A percentile compares a stretch with the other conserved stretches of the same genome.
Evolutionary conservation across 306 rosid genomes (phyloP).

Genomic region (Sicyos baderoa): DNA sequence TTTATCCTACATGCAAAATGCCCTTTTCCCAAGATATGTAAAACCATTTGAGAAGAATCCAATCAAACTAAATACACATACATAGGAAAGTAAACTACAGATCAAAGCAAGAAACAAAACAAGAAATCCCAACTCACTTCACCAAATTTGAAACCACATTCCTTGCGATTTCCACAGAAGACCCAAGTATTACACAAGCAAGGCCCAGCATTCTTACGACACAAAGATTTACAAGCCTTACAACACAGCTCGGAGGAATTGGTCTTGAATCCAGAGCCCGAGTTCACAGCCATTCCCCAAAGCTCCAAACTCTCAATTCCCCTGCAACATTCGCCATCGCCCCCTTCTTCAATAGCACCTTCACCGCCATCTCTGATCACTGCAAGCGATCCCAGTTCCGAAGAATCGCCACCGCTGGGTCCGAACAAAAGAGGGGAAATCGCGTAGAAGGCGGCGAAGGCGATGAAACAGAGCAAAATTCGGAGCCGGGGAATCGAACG

Average conservation of each 20-base stretch:
- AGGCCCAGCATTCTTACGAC: slow-evolving; percentile 78
- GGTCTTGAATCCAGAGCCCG: slow-evolving; percentile 86
- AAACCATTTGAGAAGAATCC: background rate
- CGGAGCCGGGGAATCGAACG: slow-evolving; percentile 32
- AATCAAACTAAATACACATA: background rate
- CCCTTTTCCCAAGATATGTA: background rate
- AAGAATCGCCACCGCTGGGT: slow-evolving; percentile 17
- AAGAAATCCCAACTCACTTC: slow-evolving; percentile 41
- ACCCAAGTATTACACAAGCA: slow-evolving; percentile 90
- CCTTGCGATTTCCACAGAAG: slow-evolving; percentile 57
- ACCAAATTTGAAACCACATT: slow-evolving; percentile 75
- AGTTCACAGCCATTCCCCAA: slow-evolving; percentile 89
- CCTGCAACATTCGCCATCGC: slow-evolving; percentile 52
- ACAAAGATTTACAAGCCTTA: slow-evolving; percentile 77
- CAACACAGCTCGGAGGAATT: slow-evolving; percentile 63
- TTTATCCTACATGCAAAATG: too few relatives aligned
- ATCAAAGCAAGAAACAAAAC: background rate
- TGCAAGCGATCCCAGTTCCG: slow-evolving; percentile 21
- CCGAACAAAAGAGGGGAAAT: slow-evolving; percentile 41
- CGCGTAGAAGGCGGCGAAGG: slow-evolving; percentile 52
- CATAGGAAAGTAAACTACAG: background rate
- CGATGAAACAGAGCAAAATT: slow-evolving; percentile 35
- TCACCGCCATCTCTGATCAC: slow-evolving; percentile 25
- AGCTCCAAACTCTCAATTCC: slow-evolving; percentile 74
- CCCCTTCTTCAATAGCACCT: slow-evolving; percentile 23